A percentile compares a stretch with the other conserved stretches of the same genome.
phyloP scores from a whole-genome alignment of 2,329 filamentous ascomycete species.

The Fusarium oxysporum region DNA sequence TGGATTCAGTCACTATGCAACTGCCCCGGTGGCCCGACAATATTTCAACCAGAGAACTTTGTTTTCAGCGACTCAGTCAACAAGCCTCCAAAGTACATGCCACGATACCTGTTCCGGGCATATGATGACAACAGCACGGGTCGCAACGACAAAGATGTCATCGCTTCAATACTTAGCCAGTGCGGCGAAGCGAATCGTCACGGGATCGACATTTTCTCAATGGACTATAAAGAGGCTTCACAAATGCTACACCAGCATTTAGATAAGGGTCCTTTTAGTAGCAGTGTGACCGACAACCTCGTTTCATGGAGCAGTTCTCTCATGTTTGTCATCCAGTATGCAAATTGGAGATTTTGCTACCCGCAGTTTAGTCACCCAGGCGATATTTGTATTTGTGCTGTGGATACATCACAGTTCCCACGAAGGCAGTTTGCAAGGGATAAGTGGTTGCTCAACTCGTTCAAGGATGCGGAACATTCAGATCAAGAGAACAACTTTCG shows the following conservation, averaged over 20 bases:
- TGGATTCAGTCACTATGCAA: neutral
- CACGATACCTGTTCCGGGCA: neutral
- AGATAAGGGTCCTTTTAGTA: too few species aligned
- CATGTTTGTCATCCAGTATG: neutral
- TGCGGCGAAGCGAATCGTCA: rapidly evolving
- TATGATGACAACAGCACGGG: neutral
- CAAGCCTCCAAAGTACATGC: neutral
- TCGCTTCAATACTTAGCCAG: neutral
- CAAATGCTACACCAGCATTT: neutral
- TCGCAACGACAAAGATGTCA: rapidly evolving
- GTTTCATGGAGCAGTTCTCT: neutral
- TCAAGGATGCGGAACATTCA: rapidly evolving
- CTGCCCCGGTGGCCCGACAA: neutral
- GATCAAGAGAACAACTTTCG: rapidly evolving
- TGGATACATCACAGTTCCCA: neutral
- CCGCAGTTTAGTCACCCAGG: rapidly evolving
- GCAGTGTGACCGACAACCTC: neutral
- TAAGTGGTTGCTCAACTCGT: rapidly evolving
- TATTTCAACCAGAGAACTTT: neutral
- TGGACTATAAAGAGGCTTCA: rapidly evolving
- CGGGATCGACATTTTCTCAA: rapidly evolving
- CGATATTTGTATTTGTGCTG: rapidly evolving
- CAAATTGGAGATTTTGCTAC: neutral
- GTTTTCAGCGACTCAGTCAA: rapidly evolving
- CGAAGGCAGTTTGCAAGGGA: neutral